Conservation (phyloP, 805 yeast genomes). For the Schwanniomyces polymorphus region DNA sequence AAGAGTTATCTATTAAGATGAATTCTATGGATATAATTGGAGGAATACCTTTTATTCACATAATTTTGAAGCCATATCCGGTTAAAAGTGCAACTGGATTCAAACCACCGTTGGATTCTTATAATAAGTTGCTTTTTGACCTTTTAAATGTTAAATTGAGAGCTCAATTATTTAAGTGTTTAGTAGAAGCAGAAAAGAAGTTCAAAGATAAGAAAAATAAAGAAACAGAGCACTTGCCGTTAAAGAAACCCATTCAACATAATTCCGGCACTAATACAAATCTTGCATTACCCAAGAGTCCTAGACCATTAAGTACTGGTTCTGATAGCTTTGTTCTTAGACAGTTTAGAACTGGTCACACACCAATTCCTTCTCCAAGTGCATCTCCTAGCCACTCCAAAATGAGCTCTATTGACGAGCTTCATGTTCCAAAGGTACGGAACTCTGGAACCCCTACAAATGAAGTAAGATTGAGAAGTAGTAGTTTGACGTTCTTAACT, state of each 20-base stretch:
- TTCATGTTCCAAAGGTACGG: constrained; percentile 1
- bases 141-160: constrained; percentile 26
- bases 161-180: constrained; percentile 15
- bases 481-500: constrained; percentile 21
- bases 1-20: constrained; percentile 12
- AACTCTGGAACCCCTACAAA: constrained; percentile 7
- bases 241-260: neutral
- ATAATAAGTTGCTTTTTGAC: constrained; percentile 24
- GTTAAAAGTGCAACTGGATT: constrained; percentile 35
- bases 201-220: constrained; percentile 28
- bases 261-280: neutral
- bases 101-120: constrained; percentile 35
- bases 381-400: constrained; percentile 34
- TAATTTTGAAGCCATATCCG: constrained; percentile 40
- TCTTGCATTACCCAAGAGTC: constrained; percentile 13
- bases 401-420: constrained; percentile 6
- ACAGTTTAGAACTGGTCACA: constrained; percentile 40
- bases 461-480: constrained; percentile 14
- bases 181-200: constrained; percentile 26
- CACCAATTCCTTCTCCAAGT: constrained; percentile 41
- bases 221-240: constrained; percentile 24
- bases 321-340: constrained; percentile 37
- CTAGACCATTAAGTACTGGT: constrained; percentile 16
- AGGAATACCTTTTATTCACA: constrained; percentile 39
- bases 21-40: constrained; percentile 39